Conservation (phyloP, 2,329 filamentous ascomycete genomes). For the Colletotrichum liaoningense region DNA sequence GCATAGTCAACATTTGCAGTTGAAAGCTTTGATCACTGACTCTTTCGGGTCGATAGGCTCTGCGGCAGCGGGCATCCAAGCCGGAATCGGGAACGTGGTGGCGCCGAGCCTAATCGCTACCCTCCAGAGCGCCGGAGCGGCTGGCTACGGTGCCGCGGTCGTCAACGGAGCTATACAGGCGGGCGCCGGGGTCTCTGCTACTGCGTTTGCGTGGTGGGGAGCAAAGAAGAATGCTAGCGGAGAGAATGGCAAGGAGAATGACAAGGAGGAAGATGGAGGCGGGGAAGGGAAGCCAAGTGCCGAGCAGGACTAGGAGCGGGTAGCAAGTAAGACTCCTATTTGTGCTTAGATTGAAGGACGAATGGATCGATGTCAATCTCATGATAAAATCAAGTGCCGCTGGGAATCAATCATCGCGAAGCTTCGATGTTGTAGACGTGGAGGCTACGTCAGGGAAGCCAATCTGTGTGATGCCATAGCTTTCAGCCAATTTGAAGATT, state of each 20-base stretch:
- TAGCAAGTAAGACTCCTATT: neutral
- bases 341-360: neutral
- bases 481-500: too few relatives aligned
- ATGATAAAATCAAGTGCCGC: neutral
- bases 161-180: neutral
- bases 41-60: neutral
- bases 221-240: neutral
- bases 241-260: neutral
- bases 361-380: neutral
- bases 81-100: slow-evolving; percentile 1
- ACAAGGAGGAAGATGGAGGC: neutral
- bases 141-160: neutral
- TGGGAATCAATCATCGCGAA: neutral
- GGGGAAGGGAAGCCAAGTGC: neutral
- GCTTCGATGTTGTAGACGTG: neutral
- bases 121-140: neutral
- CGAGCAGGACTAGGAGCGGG: neutral
- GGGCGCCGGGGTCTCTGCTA: neutral
- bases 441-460: neutral
- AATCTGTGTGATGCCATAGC: neutral
- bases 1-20: too few relatives aligned
- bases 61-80: neutral
- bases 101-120: neutral
- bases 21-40: neutral
- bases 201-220: neutral